phyloP scores from a whole-genome alignment of 1,284 basidiomycete genomes.

The Ustilago tritici region DNA sequence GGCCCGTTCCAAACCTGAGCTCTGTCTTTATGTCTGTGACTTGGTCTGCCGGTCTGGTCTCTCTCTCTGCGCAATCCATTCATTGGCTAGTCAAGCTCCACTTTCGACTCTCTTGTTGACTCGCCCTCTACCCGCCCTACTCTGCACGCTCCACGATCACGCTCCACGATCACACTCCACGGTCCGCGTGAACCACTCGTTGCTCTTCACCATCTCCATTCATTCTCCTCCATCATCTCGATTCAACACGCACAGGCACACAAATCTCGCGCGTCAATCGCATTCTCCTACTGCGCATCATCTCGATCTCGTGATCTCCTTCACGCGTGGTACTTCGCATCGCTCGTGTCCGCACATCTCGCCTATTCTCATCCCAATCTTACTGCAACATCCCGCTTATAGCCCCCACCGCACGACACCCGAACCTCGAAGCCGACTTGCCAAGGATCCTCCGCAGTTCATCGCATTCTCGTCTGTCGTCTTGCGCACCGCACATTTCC shows the following conservation, averaged over 20 bases:
- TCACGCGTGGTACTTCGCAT: not conserved
- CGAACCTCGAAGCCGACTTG: not conserved
- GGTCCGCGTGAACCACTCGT: slow-evolving; percentile 7
- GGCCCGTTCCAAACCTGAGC: slow-evolving; percentile 5
- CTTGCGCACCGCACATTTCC: slow-evolving; percentile 1
- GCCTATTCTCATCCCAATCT: slow-evolving; percentile 4
- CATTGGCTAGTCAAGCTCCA: slow-evolving; percentile 17
- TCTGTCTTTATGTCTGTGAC: not conserved
- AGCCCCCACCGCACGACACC: not conserved
- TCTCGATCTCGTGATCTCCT: not conserved
- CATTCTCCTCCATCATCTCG: slow-evolving; percentile 16
- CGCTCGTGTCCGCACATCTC: not conserved
- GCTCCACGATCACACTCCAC: slow-evolving; percentile 27
- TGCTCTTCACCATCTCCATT: slow-evolving; percentile 14
- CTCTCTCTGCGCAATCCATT: not conserved
- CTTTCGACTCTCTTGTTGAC: slow-evolving; percentile 6
- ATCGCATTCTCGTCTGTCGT: not conserved
- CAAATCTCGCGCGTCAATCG: slow-evolving; percentile 2
- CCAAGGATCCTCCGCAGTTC: not conserved
- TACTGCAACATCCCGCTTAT: not conserved
- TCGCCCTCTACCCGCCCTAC: slow-evolving; percentile 12
- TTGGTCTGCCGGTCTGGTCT: slow-evolving; percentile 37
- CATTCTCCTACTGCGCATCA: slow-evolving; percentile 22
- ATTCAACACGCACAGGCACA: slow-evolving; percentile 14
- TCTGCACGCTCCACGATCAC: slow-evolving; percentile 39